phyloP scores from a whole-genome alignment of 75 land plant species.

The Picea glauca region DNA sequence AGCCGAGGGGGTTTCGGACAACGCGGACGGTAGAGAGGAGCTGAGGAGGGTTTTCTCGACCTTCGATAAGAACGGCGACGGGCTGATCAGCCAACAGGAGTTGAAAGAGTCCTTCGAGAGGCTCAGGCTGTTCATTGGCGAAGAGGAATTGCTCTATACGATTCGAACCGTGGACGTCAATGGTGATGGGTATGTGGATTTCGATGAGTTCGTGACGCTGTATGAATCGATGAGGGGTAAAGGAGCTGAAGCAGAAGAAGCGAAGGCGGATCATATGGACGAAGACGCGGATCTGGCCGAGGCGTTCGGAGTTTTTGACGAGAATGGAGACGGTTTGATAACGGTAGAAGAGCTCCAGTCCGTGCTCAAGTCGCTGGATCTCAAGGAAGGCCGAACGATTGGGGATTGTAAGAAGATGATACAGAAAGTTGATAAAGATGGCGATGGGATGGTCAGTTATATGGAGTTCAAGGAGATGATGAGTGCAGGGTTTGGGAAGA shows the following conservation, averaged over 20 bases:
- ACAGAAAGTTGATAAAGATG: slow-evolving; percentile 56
- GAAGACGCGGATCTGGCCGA: slow-evolving; percentile 40
- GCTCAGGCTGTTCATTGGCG: slow-evolving; percentile 25
- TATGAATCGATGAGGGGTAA: slow-evolving; percentile 15
- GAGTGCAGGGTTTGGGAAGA: slow-evolving; percentile 27
- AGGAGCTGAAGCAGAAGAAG: not conserved
- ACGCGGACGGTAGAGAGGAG: slow-evolving; percentile 16
- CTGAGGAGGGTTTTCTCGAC: slow-evolving; percentile 47
- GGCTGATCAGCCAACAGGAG: slow-evolving; percentile 59
- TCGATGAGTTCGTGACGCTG: slow-evolving; percentile 55
- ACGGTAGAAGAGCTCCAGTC: slow-evolving; percentile 47
- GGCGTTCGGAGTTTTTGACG: slow-evolving; percentile 73
- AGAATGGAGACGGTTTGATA: slow-evolving; percentile 61
- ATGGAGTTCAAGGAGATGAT: slow-evolving; percentile 75
- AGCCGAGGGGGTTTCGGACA: not conserved
- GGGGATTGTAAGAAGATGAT: slow-evolving; percentile 59
- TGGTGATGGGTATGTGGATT: slow-evolving; percentile 64
- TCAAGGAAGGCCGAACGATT: slow-evolving; percentile 35
- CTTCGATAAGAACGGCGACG: slow-evolving; percentile 80
- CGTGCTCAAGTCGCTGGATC: slow-evolving; percentile 48
- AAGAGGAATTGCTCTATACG: slow-evolving; percentile 25
- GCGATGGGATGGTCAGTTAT: slow-evolving; percentile 65
- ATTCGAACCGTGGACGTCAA: slow-evolving; percentile 45
- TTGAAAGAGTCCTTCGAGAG: slow-evolving; percentile 47
- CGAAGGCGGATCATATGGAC: slow-evolving; percentile 20